Evolutionary conservation across 2,329 filamentous ascomycete species (phyloP).

Genomic region (Stylonectria norvegica): DNA sequence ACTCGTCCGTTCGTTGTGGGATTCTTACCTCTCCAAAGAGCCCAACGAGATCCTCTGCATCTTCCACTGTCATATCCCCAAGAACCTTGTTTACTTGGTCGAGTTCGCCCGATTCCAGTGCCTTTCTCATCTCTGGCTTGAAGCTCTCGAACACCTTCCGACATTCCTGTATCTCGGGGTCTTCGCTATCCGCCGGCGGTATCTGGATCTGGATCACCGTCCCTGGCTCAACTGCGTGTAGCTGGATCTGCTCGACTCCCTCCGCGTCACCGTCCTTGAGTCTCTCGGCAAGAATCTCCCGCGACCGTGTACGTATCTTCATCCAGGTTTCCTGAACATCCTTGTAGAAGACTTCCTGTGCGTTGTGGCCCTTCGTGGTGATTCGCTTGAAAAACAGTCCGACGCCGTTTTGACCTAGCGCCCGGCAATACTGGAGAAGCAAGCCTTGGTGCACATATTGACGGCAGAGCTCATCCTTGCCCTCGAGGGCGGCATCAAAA

Average conservation of each 20-base stretch:
- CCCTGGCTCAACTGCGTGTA: slow-evolving; percentile 91
- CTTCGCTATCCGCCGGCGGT: slow-evolving; percentile 64
- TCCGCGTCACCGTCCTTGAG: slow-evolving; percentile 53
- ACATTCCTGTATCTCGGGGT: slow-evolving; percentile 60
- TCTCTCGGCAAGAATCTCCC: slow-evolving; percentile 62
- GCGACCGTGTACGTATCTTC: slow-evolving; percentile 72
- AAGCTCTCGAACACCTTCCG: slow-evolving; percentile 82
- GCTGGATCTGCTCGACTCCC: slow-evolving; percentile 92
- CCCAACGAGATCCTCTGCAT: slow-evolving; percentile 81
- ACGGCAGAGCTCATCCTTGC: slow-evolving; percentile 70
- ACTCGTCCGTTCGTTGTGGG: background rate
- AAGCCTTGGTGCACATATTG: slow-evolving; percentile 93
- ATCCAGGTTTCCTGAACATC: slow-evolving; percentile 87
- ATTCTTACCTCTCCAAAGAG: slow-evolving; percentile 65
- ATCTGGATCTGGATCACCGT: slow-evolving; percentile 88
- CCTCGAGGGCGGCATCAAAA: slow-evolving; percentile 81
- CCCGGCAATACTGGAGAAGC: slow-evolving; percentile 89
- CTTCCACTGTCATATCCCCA: slow-evolving; percentile 82
- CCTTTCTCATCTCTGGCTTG: slow-evolving; percentile 73
- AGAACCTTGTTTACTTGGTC: slow-evolving; percentile 61
- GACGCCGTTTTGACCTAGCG: slow-evolving; percentile 83
- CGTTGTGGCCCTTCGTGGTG: slow-evolving; percentile 83
- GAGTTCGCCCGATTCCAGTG: slow-evolving; percentile 81
- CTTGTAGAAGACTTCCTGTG: slow-evolving; percentile 84
- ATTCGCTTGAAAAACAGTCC: slow-evolving; percentile 95